phyloP scores from a whole-genome alignment of 2,329 filamentous ascomycete species.

The Pseudogymnoascus pannorum region DNA sequence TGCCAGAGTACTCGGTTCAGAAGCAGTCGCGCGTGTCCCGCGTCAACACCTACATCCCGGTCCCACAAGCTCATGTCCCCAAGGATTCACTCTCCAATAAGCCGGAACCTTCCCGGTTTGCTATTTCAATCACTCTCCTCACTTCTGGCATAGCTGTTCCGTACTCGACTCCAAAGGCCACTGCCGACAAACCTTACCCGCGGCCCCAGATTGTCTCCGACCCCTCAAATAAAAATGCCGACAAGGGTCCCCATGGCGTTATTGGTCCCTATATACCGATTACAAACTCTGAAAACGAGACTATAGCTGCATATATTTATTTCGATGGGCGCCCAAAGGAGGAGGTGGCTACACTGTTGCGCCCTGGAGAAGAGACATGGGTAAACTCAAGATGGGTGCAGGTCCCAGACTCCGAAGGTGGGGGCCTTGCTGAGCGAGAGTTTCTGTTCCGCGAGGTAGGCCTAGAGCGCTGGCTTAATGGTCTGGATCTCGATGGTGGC shows the following conservation, averaged over 20 bases:
- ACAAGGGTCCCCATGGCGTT: constrained; percentile 48
- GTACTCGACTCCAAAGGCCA: constrained; percentile 82
- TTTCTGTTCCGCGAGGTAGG: constrained; percentile 97
- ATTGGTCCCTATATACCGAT: constrained; percentile 84
- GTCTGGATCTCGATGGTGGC: constrained; percentile 80
- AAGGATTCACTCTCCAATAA: constrained; percentile 56
- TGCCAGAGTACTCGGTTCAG: constrained; percentile 90
- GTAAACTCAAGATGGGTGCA: constrained; percentile 98
- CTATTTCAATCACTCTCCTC: constrained; percentile 93
- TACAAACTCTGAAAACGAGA: constrained; percentile 90
- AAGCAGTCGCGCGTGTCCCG: constrained; percentile 84
- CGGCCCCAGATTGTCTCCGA: constrained; percentile 74
- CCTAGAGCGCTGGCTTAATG: constrained; percentile 92
- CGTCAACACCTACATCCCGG: constrained; percentile 95
- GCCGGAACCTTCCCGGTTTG: constrained; percentile 90
- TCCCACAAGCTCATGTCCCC: constrained; percentile 76
- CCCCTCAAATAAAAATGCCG: constrained; percentile 46
- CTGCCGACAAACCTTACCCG: constrained; percentile 68
- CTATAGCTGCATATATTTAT: constrained; percentile 97
- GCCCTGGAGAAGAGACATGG: constrained; percentile 96
- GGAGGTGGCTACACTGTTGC: constrained; percentile 87
- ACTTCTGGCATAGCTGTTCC: constrained; percentile 83
- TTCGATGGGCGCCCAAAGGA: constrained; percentile 94
- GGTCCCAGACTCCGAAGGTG: constrained; percentile 81
- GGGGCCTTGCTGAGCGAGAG: constrained; percentile 89